These are phyloP conservation scores for Lipomyces starkeyi DNA, from an alignment of 805 yeast genomes.

Conservation along the genomic window DNA sequence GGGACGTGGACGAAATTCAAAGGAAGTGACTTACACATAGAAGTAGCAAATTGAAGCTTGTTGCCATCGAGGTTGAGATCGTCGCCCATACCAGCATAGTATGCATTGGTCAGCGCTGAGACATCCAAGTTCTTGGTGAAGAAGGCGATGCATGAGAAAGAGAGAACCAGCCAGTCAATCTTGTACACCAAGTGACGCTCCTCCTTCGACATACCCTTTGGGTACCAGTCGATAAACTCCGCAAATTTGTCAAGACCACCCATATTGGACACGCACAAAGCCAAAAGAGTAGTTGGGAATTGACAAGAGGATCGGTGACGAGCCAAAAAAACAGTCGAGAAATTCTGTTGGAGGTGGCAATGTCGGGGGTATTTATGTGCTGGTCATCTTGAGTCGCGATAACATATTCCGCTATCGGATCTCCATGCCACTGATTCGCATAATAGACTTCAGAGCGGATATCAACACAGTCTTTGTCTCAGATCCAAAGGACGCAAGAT, in stretches of 20 bases:
- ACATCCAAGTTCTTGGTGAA: slow-evolving; percentile 73
- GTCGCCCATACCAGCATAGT: slow-evolving; percentile 64
- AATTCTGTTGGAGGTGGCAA: background rate
- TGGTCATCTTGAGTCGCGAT: background rate
- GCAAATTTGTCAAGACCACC: slow-evolving; percentile 10
- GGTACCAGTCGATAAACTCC: slow-evolving; percentile 33
- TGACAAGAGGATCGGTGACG: background rate
- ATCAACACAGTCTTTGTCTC: background rate
- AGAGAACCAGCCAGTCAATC: slow-evolving; percentile 61
- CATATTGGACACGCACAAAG: background rate
- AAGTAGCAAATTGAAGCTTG: slow-evolving; percentile 59
- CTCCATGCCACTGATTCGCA: background rate
- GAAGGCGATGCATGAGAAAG: slow-evolving; percentile 63
- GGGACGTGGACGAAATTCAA: background rate
- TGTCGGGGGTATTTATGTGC: background rate
- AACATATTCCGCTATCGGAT: background rate
- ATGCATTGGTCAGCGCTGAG: slow-evolving; percentile 67
- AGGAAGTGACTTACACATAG: slow-evolving; percentile 50
- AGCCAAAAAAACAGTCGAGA: no score
- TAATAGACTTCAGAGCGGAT: background rate
- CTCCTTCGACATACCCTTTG: slow-evolving; percentile 48
- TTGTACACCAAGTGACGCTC: slow-evolving; percentile 57
- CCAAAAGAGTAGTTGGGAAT: background rate
- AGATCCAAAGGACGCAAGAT: background rate
- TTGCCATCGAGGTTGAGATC: slow-evolving; percentile 66